Base-by-base conservation (phyloP, 768 basidiomycete species). In the Podaxis sp. region DNA sequence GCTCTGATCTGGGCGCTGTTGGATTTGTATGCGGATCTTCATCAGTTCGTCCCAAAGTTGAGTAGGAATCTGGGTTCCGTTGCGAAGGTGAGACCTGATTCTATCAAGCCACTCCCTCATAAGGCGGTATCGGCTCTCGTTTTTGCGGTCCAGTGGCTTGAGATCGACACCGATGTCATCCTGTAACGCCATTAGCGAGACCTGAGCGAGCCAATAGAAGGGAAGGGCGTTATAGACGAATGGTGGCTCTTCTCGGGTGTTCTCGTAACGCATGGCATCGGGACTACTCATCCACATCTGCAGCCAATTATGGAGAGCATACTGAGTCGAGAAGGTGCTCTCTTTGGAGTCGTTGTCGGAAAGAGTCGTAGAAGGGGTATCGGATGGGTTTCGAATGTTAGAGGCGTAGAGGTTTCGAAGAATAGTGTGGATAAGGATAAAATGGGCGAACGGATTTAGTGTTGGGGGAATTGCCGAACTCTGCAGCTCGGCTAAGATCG, bases 151-250 rank as follows among this genome's bases (percentile, higher is more conserved):
- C 40, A 66, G 49, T 57, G 64, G 65, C 19, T 64, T 64, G 38
- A 68, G 50, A 55, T 67, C 67, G 50, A 66, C 74, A 66, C 29
- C 60, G 29, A 53, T 70, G n/a, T 77, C 78, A 63, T 85, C 82
- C 67, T 84, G 82, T 65, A 80, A 77, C 33, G 82, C 83, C 52
- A 83, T 69, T 24, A 85, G 71, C 11, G 82, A 77, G 40, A 84
- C 78, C 69, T 86, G 81, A 13, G 81, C 84, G 29, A 87, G 78
- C 86, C 85, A 87, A 70, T 86, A 87, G 71, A 84, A 84, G 9
- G 85, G 85, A 11, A 86, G 70, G 17, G 80, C 81, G 62, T 81
- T 74, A 63, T 68, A 75, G 17, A 79, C 68, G 68, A 81, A 80
- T 3, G 79, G 72, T 9, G 74, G 74, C 46, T 74, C 75, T 13